Evolutionary conservation across 148 eudicot genomes (phyloP).

Genomic region (Silene latifolia): DNA sequence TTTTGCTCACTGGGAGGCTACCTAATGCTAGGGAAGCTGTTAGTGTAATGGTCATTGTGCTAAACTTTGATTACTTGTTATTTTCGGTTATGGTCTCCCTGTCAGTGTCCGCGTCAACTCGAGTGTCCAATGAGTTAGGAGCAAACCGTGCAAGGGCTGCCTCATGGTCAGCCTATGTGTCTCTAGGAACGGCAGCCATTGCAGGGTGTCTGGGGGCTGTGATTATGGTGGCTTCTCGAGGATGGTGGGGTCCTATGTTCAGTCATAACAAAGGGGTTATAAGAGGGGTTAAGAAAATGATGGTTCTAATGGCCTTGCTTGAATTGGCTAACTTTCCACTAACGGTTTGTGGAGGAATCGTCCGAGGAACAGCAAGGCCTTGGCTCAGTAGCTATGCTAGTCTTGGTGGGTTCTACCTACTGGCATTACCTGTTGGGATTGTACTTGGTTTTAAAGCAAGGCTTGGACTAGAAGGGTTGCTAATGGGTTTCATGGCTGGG

Average conservation of each 20-base stretch:
- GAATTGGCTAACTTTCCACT: conserved; percentile 71
- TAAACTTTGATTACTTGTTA: conserved; percentile 79
- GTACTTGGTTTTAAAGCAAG: conserved; percentile 49
- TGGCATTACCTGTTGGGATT: conserved; percentile 65
- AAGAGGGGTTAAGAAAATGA: conserved; percentile 50
- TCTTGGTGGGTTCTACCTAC: conserved; percentile 64
- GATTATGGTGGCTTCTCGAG: conserved; percentile 44
- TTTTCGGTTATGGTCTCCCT: conserved; percentile 67
- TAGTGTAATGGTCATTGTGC: conserved; percentile 67
- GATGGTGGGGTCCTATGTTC: conserved; percentile 58
- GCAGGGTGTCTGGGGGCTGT: conserved; percentile 42
- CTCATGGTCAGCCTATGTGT: conserved; percentile 44
- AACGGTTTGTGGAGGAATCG: conserved; percentile 62
- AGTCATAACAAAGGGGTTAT: conserved; percentile 51
- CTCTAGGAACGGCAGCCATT: conserved; percentile 36
- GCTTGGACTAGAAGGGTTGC: conserved; percentile 65
- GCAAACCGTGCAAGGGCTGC: conserved; percentile 47
- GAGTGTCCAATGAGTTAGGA: conserved; percentile 81
- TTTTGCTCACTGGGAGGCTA: conserved; percentile 59
- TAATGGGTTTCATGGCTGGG: conserved; percentile 69
- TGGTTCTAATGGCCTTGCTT: conserved; percentile 61
- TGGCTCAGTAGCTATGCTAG: conserved; percentile 65
- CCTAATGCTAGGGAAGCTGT: conserved; percentile 53
- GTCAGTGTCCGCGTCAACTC: conserved; percentile 65
- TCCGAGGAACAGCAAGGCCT: conserved; percentile 75